Conservation (phyloP, 164 flowering plant species). For the Berberis thunbergii region DNA sequence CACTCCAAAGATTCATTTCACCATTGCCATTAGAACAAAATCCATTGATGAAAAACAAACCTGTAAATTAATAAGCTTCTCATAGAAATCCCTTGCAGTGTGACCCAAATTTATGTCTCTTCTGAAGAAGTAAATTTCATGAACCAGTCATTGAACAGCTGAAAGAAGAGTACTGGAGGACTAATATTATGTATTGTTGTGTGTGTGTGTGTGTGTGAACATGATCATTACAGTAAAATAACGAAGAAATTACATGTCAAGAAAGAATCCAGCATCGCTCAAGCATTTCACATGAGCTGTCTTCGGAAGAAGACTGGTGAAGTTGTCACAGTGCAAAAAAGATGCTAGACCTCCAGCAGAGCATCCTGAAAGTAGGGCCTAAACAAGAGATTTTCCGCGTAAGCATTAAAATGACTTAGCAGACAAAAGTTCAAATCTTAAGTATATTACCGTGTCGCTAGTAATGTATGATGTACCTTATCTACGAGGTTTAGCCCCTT, state of each 20-base stretch:
- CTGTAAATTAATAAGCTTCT: constrained; percentile 55
- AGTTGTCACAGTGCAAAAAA: constrained; percentile 74
- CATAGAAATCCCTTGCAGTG: constrained; percentile 44
- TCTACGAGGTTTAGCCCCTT: constrained; percentile 57
- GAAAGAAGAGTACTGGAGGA: not conserved
- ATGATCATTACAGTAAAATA: not conserved
- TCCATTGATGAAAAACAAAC: constrained; percentile 21
- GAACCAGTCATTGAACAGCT: not conserved
- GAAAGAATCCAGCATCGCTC: constrained; percentile 95
- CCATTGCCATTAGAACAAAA: not conserved
- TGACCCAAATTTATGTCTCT: constrained; percentile 49
- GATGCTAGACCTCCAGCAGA: constrained; percentile 94
- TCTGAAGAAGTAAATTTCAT: constrained; percentile 32
- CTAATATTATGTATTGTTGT: not conserved
- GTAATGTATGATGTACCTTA: constrained; percentile 38
- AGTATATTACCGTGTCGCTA: not conserved
- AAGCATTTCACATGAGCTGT: constrained; percentile 73
- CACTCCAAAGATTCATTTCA: not conserved
- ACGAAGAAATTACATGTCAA: constrained; percentile 50
- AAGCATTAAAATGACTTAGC: not conserved
- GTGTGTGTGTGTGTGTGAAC: not conserved
- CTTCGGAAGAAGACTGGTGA: constrained; percentile 49
- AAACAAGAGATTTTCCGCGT: constrained; percentile 4
- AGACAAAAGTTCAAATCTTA: not conserved
- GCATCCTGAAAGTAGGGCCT: constrained; percentile 98